Percentiles rank a stretch among this genome's conserved stretches.
Conservation (phyloP, 345 rosid species). For the Crucihimalaya himalaica region DNA sequence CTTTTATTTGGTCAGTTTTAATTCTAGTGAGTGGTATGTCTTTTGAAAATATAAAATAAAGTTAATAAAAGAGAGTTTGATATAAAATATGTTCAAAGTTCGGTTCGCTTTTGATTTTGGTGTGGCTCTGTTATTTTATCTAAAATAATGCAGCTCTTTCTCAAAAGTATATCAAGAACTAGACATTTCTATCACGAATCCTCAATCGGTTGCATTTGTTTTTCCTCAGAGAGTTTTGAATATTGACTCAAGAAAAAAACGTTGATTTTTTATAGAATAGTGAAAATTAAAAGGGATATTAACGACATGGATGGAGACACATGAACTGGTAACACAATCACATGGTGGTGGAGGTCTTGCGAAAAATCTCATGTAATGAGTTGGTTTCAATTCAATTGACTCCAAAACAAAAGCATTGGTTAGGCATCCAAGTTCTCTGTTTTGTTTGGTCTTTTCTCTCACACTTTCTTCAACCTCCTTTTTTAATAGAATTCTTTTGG, state of each 20-base stretch:
- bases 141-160: too few species aligned
- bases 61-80: too few species aligned
- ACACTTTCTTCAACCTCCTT: conserved; percentile 22
- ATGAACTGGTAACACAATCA: conserved; percentile 19
- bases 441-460: conserved; percentile 33
- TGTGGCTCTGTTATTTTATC: too few species aligned
- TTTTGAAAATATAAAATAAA: too few species aligned
- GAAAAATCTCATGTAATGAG: conserved; percentile 21
- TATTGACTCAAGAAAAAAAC: too few species aligned
- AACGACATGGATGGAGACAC: conserved; percentile 16
- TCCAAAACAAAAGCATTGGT: conserved; percentile 41
- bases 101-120: too few species aligned
- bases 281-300: neutral
- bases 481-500: conserved; percentile 31
- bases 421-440: conserved; percentile 42
- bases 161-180: too few species aligned
- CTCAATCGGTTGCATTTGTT: too few species aligned
- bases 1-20: neutral
- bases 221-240: too few species aligned
- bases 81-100: too few species aligned
- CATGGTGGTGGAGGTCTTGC: conserved; percentile 11
- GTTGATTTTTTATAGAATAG: neutral
- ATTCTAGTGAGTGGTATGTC: neutral
- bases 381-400: conserved; percentile 19
- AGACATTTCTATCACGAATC: too few species aligned